Conservation (phyloP, 768 basidiomycete species). For the Tulasnella sp. region DNA sequence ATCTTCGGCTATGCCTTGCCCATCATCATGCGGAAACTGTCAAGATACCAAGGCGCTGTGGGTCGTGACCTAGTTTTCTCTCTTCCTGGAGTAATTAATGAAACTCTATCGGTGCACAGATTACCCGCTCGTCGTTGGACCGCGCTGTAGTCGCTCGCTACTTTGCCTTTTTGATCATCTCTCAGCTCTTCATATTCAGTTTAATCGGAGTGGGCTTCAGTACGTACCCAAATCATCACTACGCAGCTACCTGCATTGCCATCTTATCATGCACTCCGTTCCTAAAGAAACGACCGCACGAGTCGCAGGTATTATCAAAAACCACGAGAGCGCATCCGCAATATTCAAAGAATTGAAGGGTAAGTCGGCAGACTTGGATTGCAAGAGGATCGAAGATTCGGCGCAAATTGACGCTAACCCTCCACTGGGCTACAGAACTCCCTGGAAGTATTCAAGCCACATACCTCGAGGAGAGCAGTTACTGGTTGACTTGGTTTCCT, state of each 20-base stretch:
- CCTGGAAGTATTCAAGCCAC: slow-evolving; percentile 68
- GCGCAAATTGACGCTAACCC: neutral
- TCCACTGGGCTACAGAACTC: slow-evolving; percentile 36
- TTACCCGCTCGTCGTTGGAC: slow-evolving; percentile 71
- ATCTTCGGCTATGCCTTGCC: slow-evolving; percentile 87
- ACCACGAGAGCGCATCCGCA: slow-evolving; percentile 31
- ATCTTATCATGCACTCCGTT: too few relatives aligned
- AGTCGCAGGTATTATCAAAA: slow-evolving; percentile 37
- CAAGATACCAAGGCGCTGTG: slow-evolving; percentile 50
- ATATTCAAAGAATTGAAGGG: slow-evolving; percentile 39
- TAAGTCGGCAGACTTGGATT: too few relatives aligned
- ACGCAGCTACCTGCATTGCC: too few relatives aligned
- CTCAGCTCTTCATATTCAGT: slow-evolving; percentile 89
- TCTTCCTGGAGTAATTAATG: slow-evolving; percentile 28
- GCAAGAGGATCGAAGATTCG: too few relatives aligned
- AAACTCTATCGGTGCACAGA: slow-evolving; percentile 19
- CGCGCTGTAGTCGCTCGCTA: slow-evolving; percentile 88
- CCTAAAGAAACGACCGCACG: slow-evolving; percentile 28
- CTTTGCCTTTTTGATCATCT: slow-evolving; percentile 87
- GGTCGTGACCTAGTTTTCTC: neutral
- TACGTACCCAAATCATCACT: too few relatives aligned
- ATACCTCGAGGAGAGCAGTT: slow-evolving; percentile 84
- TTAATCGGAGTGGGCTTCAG: slow-evolving; percentile 82
- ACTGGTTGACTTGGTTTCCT: slow-evolving; percentile 93
- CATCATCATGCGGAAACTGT: slow-evolving; percentile 77